Evolutionary conservation across 805 yeast species (phyloP), one percentile per base, ranked within the genome.

Genomic region (Kuraishia cidri): DNA sequence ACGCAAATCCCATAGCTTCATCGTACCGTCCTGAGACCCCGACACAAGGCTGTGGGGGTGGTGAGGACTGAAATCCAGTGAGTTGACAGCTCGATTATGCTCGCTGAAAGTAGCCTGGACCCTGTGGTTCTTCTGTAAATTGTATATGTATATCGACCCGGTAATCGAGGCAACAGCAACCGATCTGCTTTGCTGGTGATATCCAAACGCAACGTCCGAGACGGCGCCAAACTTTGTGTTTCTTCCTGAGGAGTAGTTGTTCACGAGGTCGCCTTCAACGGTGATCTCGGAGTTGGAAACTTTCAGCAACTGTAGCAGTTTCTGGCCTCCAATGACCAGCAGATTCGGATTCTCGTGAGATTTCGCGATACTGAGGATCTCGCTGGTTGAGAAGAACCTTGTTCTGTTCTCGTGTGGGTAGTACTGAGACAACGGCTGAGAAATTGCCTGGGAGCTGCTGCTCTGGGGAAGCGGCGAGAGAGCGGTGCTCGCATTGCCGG

Each of bases 1-100:
- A 30, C 85, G 58, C 32, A 79, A 51, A 52, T 83, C 94, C 90
- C 92, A 83, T 4, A 82, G 50, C 43, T 79, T 78, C 38, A 82
- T 74, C 12, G 76, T 63, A 4, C 92, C 92, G 57, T 82, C 92
- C 54, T 82, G 92, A 0, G 88, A 79, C 3, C 92, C 94, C 2
- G 79, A 70, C 3, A 72, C 43, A 11, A 74, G 40, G 13, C 58
- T 44, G 42, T 63, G 60, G 4, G 63, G 64, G 21, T 51, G 54
- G 33, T 61, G 51, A 5, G 50, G 52, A 29, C 53, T 57, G 43
- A 66, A 67, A 18, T 60, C 62, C 5, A 68, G 47, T 1, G 69
- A 50, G 32, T 68, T 68, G 14, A 66, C 69, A 0, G 73, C 68
- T 41, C 74, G 46, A 14, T 57, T 55, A 36, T 67, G 73, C 29